Conservation (phyloP, 768 basidiomycete genomes). For the Leccinum truebloodii region DNA sequence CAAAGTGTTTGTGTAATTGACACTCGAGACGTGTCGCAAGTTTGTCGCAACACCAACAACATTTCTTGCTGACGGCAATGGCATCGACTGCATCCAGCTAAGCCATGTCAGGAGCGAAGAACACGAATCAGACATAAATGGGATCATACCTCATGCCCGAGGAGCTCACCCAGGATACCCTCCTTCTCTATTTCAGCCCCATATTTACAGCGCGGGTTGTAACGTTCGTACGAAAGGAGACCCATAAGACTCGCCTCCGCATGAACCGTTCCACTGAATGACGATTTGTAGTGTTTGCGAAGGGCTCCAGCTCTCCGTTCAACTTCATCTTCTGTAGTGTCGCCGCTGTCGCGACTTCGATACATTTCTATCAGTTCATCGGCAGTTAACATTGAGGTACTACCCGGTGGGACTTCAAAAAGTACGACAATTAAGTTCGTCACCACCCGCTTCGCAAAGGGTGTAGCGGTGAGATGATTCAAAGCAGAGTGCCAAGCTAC, state of each 20-base stretch:
- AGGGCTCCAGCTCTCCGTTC: not conserved
- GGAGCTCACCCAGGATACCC: not conserved
- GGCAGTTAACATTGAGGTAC: not conserved
- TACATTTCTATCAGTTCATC: not conserved
- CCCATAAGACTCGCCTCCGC: not conserved
- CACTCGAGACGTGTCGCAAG: not conserved
- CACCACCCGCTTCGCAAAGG: not conserved
- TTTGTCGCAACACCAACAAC: not conserved
- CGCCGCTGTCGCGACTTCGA: too few species aligned
- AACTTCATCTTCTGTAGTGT: not conserved
- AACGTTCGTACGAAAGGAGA: not conserved
- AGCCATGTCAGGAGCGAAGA: not conserved
- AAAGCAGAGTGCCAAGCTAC: not conserved
- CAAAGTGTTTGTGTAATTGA: not conserved
- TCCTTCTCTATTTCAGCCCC: slow-evolving; percentile 30
- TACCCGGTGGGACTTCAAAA: not conserved
- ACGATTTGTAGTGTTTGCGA: not conserved
- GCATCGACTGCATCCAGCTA: not conserved
- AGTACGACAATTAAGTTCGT: not conserved
- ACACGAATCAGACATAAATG: not conserved
- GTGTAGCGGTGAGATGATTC: not conserved
- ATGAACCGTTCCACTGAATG: not conserved
- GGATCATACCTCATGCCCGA: not conserved
- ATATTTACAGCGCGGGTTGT: not conserved
- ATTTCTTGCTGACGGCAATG: not conserved